Evolutionary conservation across 179 eudicot genomes (phyloP).

Genomic region (Sideroxylon spinosum): DNA sequence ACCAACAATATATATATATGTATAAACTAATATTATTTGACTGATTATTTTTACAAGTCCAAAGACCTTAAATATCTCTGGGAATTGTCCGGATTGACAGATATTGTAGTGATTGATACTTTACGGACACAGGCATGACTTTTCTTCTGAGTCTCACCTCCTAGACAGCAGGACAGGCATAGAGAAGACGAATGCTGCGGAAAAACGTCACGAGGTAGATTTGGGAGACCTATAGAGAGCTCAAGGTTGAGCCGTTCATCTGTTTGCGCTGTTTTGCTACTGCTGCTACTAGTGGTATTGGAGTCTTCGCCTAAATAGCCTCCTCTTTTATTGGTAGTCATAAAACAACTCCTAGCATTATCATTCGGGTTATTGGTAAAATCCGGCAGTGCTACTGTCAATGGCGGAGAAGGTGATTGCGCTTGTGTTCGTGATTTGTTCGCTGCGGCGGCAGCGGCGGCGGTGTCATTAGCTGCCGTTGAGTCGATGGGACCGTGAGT

Average conservation of each 20-base stretch:
- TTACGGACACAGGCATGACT: background rate
- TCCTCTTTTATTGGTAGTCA: too few species aligned
- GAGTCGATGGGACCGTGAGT: constrained; percentile 17
- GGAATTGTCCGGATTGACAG: background rate
- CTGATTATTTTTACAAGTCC: too few species aligned
- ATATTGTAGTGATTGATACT: background rate
- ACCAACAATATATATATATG: too few species aligned
- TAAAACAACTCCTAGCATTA: too few species aligned
- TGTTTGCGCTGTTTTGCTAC: background rate
- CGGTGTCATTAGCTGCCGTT: background rate
- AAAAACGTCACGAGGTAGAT: background rate
- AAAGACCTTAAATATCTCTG: too few species aligned
- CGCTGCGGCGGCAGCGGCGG: background rate
- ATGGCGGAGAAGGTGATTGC: background rate
- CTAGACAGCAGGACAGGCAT: too few species aligned
- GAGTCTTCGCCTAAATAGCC: too few species aligned
- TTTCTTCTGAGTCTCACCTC: too few species aligned
- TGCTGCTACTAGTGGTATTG: background rate
- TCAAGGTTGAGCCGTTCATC: background rate
- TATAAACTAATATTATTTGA: too few species aligned
- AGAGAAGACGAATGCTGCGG: background rate
- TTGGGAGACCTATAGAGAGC: background rate
- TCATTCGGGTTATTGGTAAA: background rate
- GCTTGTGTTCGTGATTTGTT: background rate
- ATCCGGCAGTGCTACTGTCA: background rate